Evolutionary conservation across 352 stramenopile genomes (phyloP).

Genomic region (Peronosclerospora sorghi): DNA sequence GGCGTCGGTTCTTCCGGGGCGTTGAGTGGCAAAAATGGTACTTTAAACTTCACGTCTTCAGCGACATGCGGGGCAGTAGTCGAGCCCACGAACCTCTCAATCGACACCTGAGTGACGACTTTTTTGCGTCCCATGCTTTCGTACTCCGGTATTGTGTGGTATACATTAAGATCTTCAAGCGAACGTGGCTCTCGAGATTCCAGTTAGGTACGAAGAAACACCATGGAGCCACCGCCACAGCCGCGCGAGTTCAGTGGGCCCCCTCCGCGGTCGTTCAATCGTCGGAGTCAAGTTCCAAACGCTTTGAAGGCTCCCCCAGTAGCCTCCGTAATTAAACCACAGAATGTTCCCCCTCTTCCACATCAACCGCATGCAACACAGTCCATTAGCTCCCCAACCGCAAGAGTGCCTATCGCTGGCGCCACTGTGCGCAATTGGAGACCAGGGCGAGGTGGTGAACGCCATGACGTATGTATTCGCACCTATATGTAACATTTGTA

Average conservation of each 20-base stretch:
- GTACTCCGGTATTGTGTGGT: neutral
- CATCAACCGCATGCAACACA: constrained; percentile 1
- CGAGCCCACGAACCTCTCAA: constrained; percentile 42
- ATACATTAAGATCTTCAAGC: neutral
- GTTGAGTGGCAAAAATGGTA: constrained; percentile 72
- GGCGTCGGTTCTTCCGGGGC: constrained; percentile 57
- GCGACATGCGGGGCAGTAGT: constrained; percentile 17
- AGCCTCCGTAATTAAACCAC: neutral
- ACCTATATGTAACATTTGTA: neutral
- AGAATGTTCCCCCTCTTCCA: constrained; percentile 8
- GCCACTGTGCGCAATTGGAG: constrained; percentile 14
- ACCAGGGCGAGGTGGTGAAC: constrained; percentile 15
- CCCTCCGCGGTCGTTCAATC: constrained; percentile 4
- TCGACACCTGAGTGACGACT: constrained; percentile 39
- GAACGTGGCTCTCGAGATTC: constrained; percentile 9
- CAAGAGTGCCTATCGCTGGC: neutral
- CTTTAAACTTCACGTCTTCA: constrained; percentile 70
- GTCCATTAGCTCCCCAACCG: constrained; percentile 8
- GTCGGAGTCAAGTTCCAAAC: neutral
- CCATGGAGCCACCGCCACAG: constrained; percentile 6
- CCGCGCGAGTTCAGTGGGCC: constrained; percentile 8
- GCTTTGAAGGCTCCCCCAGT: neutral
- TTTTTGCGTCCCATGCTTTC: constrained; percentile 2
- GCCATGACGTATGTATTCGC: constrained; percentile 20
- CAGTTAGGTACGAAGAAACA: too few species aligned